These are phyloP conservation scores for Buddleja alternifolia DNA, from an alignment of 257 asterid genomes.

Conservation along the genomic window DNA sequence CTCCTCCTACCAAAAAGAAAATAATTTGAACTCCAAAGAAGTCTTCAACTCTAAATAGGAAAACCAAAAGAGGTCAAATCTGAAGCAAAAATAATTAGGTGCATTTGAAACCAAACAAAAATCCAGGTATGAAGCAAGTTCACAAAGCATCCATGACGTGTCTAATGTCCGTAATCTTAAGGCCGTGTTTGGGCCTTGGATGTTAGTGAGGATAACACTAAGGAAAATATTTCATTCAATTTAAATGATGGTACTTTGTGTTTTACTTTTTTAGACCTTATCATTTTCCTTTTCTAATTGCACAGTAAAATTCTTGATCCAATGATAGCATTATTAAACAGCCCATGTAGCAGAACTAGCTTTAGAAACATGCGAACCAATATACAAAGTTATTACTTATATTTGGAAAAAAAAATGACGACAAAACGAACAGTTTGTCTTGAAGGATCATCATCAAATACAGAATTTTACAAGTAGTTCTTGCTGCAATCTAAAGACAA, in stretches of 20 bases:
- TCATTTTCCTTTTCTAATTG: too few species aligned
- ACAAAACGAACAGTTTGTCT: not conserved
- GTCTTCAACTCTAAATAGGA: slow-evolving; percentile 11
- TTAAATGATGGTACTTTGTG: too few species aligned
- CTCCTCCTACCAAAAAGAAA: slow-evolving; percentile 49
- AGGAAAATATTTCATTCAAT: too few species aligned
- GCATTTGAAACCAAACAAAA: not conserved
- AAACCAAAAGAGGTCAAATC: not conserved
- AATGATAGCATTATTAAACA: too few species aligned
- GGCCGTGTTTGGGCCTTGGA: too few species aligned
- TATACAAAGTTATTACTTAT: not conserved
- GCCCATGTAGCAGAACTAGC: slow-evolving; percentile 16
- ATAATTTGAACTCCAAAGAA: slow-evolving; percentile 12
- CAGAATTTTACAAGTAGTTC: not conserved
- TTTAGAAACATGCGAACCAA: not conserved
- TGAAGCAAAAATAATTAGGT: not conserved
- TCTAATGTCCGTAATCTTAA: not conserved
- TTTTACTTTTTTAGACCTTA: too few species aligned
- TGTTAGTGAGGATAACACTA: too few species aligned
- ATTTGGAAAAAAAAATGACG: not conserved
- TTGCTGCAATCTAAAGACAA: slow-evolving; percentile 1
- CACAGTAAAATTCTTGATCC: too few species aligned
- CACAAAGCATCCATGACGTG: not conserved
- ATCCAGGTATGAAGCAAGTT: not conserved
- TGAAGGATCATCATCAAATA: not conserved